Evolutionary conservation across 108 stramenopile species (phyloP).

Genomic region (Nannochloropsis salina): DNA sequence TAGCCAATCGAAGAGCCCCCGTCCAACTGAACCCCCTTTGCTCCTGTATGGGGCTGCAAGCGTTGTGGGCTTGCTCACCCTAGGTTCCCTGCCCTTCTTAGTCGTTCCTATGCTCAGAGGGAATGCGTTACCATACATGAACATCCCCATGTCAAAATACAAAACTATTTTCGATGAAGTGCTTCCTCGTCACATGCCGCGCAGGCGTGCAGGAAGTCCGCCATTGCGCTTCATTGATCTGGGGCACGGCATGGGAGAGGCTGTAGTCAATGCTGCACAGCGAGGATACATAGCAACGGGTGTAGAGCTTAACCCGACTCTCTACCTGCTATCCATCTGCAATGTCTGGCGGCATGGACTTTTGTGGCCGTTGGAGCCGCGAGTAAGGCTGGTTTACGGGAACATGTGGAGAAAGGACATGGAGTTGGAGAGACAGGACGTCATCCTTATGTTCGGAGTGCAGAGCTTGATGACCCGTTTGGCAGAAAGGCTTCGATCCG

Average conservation of each 20-base stretch:
- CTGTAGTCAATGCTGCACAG: not conserved
- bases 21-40: not conserved
- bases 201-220: not conserved
- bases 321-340: not conserved
- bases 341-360: constrained; percentile 1
- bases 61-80: not conserved
- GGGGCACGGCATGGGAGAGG: constrained; percentile 15
- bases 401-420: constrained; percentile 1
- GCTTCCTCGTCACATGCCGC: not conserved
- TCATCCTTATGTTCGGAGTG: not conserved
- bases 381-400: not conserved
- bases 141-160: not conserved
- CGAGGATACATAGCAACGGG: not conserved
- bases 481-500: not conserved
- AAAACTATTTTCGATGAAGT: not conserved
- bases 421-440: not conserved
- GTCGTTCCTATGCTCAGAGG: not conserved
- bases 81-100: constrained; percentile 11
- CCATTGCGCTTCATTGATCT: not conserved
- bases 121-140: constrained; percentile 18
- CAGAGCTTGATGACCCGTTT: not conserved
- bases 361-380: not conserved
- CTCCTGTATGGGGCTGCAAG: not conserved
- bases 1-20: too few species aligned
- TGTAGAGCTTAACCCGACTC: not conserved